These are phyloP conservation scores for Micractinium conductrix DNA, from an alignment of 139 green algal genomes.

Conservation along the genomic window DNA sequence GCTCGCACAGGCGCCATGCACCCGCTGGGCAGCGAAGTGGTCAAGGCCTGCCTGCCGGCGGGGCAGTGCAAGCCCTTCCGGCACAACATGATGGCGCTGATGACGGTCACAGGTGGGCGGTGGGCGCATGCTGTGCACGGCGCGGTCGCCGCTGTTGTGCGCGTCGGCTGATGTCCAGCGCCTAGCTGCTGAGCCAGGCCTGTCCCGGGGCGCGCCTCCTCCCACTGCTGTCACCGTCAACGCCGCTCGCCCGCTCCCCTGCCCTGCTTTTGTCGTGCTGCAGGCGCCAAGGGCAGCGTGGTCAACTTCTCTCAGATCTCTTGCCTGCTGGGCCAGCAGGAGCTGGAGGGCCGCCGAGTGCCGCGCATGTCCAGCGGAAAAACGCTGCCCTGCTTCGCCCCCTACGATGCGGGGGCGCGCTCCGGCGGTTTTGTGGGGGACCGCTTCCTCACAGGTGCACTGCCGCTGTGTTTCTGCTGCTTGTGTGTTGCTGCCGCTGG, in stretches of 20 bases:
- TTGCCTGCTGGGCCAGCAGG: constrained; percentile 95
- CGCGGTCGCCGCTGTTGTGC: no score
- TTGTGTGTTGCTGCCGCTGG: no score
- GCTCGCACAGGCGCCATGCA: constrained; percentile 88
- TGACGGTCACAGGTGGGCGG: constrained; percentile 95
- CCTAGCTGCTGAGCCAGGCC: no score
- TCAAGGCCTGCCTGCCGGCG: constrained; percentile 86
- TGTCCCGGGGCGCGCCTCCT: no score
- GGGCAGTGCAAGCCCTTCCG: constrained; percentile 85
- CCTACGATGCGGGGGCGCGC: constrained; percentile 84
- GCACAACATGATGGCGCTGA: constrained; percentile 94
- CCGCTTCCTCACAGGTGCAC: constrained; percentile 88
- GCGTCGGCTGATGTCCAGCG: no score
- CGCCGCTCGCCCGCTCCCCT: no score
- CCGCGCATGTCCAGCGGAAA: constrained; percentile 92
- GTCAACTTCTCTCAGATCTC: constrained; percentile 98
- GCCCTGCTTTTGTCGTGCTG: no score
- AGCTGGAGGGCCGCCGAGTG: constrained; percentile 96
- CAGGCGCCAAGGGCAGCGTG: constrained; percentile 92
- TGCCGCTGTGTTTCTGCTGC: no score
- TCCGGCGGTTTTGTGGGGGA: constrained; percentile 93
- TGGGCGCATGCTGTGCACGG: no score
- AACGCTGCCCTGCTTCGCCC: constrained; percentile 96
- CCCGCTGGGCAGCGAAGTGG: constrained; percentile 80
- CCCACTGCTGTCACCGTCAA: no score